phyloP scores from a whole-genome alignment of 305 asterid species.

The Fraxinus platypoda region DNA sequence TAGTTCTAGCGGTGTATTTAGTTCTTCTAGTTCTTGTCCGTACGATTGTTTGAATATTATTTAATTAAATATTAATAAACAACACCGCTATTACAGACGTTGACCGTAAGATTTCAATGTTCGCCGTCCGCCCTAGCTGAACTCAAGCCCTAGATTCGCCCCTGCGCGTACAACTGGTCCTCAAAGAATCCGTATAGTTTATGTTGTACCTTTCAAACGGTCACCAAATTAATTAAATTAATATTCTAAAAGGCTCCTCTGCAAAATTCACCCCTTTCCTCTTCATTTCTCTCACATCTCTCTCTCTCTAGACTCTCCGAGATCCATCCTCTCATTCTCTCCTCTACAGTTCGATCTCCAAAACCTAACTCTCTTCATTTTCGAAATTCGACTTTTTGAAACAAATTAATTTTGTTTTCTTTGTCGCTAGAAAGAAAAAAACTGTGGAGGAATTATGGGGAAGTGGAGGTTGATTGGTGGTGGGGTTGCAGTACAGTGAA shows the following conservation, averaged over 20 bases:
- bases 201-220: neutral
- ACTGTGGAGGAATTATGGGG: neutral
- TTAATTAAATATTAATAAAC: too few relatives aligned
- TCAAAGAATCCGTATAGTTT: neutral
- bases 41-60: too few relatives aligned
- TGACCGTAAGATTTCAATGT: too few relatives aligned
- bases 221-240: neutral
- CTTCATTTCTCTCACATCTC: neutral
- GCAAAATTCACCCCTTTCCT: neutral
- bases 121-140: too few relatives aligned
- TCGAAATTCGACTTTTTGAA: neutral
- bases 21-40: too few relatives aligned
- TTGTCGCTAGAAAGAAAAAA: neutral
- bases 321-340: neutral
- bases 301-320: neutral
- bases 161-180: neutral
- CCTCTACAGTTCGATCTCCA: neutral
- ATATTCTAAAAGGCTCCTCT: neutral
- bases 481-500: constrained; percentile 1
- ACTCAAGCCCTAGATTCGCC: too few relatives aligned
- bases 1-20: too few relatives aligned
- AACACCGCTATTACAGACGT: too few relatives aligned
- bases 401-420: neutral
- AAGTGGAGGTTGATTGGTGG: neutral
- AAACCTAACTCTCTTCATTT: neutral